Base-by-base conservation (phyloP, 169 alveolate species). In the Plasmodium yoelii region DNA sequence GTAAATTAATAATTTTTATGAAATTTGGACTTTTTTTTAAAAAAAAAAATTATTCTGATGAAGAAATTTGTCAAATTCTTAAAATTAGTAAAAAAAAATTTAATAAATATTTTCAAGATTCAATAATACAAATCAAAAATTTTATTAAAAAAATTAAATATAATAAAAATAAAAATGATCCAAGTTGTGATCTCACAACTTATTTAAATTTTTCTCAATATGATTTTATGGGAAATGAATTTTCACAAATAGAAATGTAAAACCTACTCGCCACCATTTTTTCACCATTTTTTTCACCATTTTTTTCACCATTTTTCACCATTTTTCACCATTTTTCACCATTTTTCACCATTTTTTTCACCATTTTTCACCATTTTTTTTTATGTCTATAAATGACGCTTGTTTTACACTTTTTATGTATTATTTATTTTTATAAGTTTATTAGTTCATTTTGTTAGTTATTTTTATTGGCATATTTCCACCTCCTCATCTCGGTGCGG, bases 191-290 rank as follows among this genome's bases (percentile, higher is more conserved):
- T 46, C 26, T 82, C 2, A 42, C 86, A 1, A 67, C 90, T 28
- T 82, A 68, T 39, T 19, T 82, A 3, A 82, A 67, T 63, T 68
- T 82, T 57, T 53, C 86, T 13, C 80, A 82, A 22, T 82, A 44
- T 64, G 90, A 82, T 34, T 82, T 82, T 44, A 42, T 82, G 49
- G 86, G 90, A 71, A 82, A 82, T 22, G 90, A 82, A 13, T 82
- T 82, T 55, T 82, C 90, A 12, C 90, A 82, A 42, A 61, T 77
- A 4, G 56, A 12, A 55, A 13, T 19, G 22, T 69, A 69, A 42
- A 10, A n/a, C 34, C n/a, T n/a, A 61, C 19, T 15, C 4, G 22
- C 59, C 59, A 1, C 0, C 1, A 4, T 51, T 15, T 51, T 51
- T 15, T 15, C n/a, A n/a, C n/a, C n/a, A n/a, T n/a, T n/a, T n/a